Conservation (phyloP, 148 eudicot genomes). For the Vaccinium macrocarpon region DNA sequence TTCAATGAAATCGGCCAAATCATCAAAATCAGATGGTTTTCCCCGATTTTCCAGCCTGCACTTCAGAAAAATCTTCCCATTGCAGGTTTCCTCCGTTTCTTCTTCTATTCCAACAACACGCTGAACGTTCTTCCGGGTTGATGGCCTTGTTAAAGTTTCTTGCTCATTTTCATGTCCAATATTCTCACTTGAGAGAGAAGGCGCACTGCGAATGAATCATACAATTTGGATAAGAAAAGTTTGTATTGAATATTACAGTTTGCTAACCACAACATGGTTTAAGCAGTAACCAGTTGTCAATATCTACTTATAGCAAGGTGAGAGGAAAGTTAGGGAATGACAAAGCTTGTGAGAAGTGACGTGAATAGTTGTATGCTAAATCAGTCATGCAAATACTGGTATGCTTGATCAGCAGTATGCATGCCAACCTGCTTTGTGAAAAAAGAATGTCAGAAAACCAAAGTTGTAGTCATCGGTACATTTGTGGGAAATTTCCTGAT, state of each 20-base stretch:
- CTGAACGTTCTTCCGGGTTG: slow-evolving; percentile 9
- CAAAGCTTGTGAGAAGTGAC: not conserved
- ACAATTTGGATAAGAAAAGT: not conserved
- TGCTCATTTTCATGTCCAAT: slow-evolving; percentile 13
- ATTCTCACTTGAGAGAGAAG: slow-evolving; percentile 9
- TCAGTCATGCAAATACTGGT: not conserved
- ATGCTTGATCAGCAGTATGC: not conserved
- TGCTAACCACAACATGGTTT: not conserved
- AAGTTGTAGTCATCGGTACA: not conserved
- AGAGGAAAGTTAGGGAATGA: not conserved
- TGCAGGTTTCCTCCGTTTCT: slow-evolving; percentile 42
- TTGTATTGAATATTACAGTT: not conserved
- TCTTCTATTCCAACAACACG: slow-evolving; percentile 27
- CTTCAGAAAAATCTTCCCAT: slow-evolving; percentile 49
- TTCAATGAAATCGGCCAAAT: slow-evolving; percentile 58
- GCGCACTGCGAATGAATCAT: slow-evolving; percentile 19
- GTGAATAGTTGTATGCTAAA: not conserved
- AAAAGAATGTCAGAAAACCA: not conserved
- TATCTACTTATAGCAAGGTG: not conserved
- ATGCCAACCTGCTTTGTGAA: not conserved
- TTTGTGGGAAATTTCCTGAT: not conserved
- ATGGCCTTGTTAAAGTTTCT: slow-evolving; percentile 16
- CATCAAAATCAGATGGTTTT: slow-evolving; percentile 37
- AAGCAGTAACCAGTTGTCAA: not conserved
- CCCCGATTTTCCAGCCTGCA: slow-evolving; percentile 18